A percentile compares a stretch with the other conserved stretches of the same genome.
These are phyloP conservation scores for Saccharomycopsis olivae DNA, from an alignment of 805 yeast species.

Conservation along the genomic window DNA sequence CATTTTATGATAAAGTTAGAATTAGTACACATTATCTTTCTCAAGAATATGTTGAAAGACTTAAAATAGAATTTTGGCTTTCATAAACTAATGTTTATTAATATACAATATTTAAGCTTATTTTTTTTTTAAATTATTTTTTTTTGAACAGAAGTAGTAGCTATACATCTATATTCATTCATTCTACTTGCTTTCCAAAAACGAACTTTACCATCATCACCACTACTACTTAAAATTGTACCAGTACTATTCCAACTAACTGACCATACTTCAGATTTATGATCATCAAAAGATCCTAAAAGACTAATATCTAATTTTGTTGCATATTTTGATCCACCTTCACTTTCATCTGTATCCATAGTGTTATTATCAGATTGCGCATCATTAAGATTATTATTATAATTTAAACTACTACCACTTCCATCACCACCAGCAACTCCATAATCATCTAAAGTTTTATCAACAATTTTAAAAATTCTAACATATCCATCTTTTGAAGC, in stretches of 20 bases:
- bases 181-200: slow-evolving; percentile 85
- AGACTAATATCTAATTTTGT: slow-evolving; percentile 6
- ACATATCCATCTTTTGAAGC: slow-evolving; percentile 94
- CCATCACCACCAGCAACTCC: slow-evolving; percentile 11
- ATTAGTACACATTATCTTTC: slow-evolving; percentile 34
- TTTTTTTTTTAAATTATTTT: not conserved
- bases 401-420: slow-evolving; percentile 11
- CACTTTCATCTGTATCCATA: not conserved
- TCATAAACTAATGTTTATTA: not conserved
- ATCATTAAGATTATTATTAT: slow-evolving; percentile 11
- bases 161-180: slow-evolving; percentile 84
- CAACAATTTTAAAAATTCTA: slow-evolving; percentile 68
- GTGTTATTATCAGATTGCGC: not conserved
- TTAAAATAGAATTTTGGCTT: slow-evolving; percentile 36
- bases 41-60: slow-evolving; percentile 39
- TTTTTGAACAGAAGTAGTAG: slow-evolving; percentile 52
- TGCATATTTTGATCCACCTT: not conserved
- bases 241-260: slow-evolving; percentile 95
- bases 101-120: too few relatives aligned
- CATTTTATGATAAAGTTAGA: slow-evolving; percentile 40
- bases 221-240: slow-evolving; percentile 83
- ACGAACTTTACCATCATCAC: slow-evolving; percentile 88
- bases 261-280: slow-evolving; percentile 87
- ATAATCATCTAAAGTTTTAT: slow-evolving; percentile 21
- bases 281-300: slow-evolving; percentile 62